These are phyloP conservation scores for Agaricus blazei DNA, from an alignment of 768 basidiomycete species.

Conservation along the genomic window DNA sequence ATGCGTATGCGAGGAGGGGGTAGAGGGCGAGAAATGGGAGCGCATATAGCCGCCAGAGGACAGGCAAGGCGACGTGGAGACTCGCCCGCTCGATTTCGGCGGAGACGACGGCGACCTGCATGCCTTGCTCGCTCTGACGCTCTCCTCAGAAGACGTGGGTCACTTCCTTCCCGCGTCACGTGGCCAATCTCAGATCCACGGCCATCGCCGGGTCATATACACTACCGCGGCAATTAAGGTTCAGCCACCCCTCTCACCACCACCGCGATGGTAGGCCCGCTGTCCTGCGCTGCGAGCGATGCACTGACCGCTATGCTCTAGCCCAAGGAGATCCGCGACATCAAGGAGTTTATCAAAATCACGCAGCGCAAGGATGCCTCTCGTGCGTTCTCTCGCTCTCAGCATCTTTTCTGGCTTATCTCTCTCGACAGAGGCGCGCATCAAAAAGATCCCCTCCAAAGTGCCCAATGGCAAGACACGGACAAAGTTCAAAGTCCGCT, in stretches of 20 bases:
- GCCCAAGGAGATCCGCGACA: slow-evolving; percentile 98
- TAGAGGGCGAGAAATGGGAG: slow-evolving; percentile 78
- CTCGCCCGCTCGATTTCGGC: slow-evolving; percentile 64
- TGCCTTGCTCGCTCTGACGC: no score
- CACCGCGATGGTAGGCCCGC: slow-evolving; percentile 34
- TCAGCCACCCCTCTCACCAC: slow-evolving; percentile 30
- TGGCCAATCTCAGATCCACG: slow-evolving; percentile 1
- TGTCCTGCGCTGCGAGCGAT: neutral
- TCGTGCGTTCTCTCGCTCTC: slow-evolving; percentile 50
- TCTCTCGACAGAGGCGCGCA: slow-evolving; percentile 74
- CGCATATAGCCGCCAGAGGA: slow-evolving; percentile 68
- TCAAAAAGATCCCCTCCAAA: slow-evolving; percentile 87
- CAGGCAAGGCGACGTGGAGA: slow-evolving; percentile 62
- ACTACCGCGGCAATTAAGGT: slow-evolving; percentile 25
- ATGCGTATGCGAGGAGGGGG: slow-evolving; percentile 84
- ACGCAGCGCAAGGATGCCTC: slow-evolving; percentile 96
- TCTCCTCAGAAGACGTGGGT: neutral
- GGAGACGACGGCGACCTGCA: slow-evolving; percentile 46
- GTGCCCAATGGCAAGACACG: slow-evolving; percentile 64
- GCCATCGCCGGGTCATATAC: slow-evolving; percentile 18
- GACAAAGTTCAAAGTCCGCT: slow-evolving; percentile 99
- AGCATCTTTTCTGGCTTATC: neutral
- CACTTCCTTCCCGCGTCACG: neutral
- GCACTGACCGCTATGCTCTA: slow-evolving; percentile 24
- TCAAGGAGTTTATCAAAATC: slow-evolving; percentile 98